A percentile compares a stretch with the other conserved stretches of the same genome.
Evolutionary conservation across 176 grass and related monocot species (phyloP).

Genomic region (Alloteropsis semialata): DNA sequence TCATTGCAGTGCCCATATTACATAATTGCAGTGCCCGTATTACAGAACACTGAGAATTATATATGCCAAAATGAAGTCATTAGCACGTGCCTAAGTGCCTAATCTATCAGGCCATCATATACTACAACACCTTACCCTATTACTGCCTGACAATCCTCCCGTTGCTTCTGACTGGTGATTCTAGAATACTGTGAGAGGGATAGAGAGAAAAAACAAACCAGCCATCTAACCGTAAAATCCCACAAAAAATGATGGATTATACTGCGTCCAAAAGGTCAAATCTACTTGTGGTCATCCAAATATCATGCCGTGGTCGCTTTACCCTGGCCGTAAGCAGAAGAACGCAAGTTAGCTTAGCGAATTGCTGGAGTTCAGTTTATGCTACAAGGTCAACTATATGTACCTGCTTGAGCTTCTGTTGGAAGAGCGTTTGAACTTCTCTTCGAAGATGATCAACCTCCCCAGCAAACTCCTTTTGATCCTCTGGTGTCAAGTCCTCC

Average conservation of each 20-base stretch:
- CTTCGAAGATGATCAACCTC: conserved; percentile 71
- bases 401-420: conserved; percentile 63
- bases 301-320: background rate
- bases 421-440: conserved; percentile 64
- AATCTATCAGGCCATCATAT: background rate
- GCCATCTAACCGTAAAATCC: background rate
- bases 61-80: background rate
- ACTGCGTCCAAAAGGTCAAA: background rate
- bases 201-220: background rate
- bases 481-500: conserved; percentile 53
- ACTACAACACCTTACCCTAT: background rate
- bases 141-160: background rate
- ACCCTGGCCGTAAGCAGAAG: conserved; percentile 17
- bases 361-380: background rate
- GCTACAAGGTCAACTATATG: background rate
- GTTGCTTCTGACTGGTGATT: background rate
- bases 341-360: background rate
- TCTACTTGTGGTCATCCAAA: background rate
- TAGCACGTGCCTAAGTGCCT: background rate
- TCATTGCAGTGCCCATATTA: background rate
- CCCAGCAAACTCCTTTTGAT: conserved; percentile 58
- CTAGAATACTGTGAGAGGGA: background rate
- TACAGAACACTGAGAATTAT: background rate
- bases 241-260: background rate
- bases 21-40: no score